Conservation (phyloP, 306 rosid species). For the Begonia fuchsioides region DNA sequence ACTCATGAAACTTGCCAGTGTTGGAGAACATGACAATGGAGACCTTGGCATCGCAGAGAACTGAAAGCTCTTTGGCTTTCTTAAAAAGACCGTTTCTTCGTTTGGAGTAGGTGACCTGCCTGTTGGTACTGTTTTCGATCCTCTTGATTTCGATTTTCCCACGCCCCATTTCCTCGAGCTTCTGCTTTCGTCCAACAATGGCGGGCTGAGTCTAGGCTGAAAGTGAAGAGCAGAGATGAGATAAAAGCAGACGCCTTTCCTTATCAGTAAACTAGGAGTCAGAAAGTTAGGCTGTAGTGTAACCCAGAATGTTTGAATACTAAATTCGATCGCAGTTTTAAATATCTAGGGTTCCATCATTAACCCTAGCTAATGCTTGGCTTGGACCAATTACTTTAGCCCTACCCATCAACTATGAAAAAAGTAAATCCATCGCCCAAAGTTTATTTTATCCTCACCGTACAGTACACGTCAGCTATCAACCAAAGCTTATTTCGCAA, state of each 20-base stretch:
- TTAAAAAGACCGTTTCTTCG: slow-evolving; percentile 66
- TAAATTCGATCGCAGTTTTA: no score
- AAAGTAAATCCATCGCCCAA: no score
- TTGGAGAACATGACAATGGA: slow-evolving; percentile 73
- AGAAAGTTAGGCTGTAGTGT: slow-evolving; percentile 36
- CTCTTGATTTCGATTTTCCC: slow-evolving; percentile 72
- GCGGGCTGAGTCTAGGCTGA: not conserved
- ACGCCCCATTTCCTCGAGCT: slow-evolving; percentile 35
- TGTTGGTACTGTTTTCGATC: slow-evolving; percentile 70
- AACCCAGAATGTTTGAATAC: slow-evolving; percentile 1
- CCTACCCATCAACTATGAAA: no score
- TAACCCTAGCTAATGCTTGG: no score
- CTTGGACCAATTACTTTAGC: no score
- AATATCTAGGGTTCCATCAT: no score
- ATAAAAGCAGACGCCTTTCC: slow-evolving; percentile 17
- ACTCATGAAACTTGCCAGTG: slow-evolving; percentile 51
- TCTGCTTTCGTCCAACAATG: no score
- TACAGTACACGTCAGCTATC: no score
- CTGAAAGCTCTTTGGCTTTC: slow-evolving; percentile 84
- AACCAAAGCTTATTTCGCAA: no score
- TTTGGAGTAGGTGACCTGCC: slow-evolving; percentile 85
- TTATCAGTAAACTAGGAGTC: slow-evolving; percentile 23
- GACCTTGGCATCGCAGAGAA: slow-evolving; percentile 78
- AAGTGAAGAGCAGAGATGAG: not conserved
- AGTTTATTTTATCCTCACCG: no score